Percentiles rank a stretch among this genome's conserved stretches.
phyloP scores from a whole-genome alignment of 768 basidiomycete genomes.

The Austroboletus festivus region DNA sequence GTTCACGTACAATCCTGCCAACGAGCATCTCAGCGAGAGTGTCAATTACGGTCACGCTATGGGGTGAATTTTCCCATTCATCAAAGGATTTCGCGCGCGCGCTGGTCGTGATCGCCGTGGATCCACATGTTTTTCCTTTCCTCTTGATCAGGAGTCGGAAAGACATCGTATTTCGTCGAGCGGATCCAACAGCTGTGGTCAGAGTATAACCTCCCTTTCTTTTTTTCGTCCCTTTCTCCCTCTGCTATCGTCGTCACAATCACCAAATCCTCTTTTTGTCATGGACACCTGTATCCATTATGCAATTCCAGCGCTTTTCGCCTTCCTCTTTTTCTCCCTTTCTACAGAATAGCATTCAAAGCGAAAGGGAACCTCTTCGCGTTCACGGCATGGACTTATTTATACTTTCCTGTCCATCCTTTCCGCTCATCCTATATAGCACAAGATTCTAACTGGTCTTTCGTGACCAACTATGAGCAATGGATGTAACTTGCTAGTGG shows the following conservation, averaged over 20 bases:
- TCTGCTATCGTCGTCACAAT: not conserved
- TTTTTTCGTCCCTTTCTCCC: not conserved
- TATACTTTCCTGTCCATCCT: not conserved
- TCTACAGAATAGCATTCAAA: not conserved
- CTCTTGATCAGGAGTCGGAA: not conserved
- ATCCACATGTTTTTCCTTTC: not conserved
- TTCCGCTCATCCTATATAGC: not conserved
- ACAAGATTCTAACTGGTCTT: not conserved
- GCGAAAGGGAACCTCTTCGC: not conserved
- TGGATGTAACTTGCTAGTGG: too few species aligned
- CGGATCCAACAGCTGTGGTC: too few species aligned
- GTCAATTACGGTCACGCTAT: slow-evolving; percentile 54
- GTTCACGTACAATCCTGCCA: slow-evolving; percentile 86
- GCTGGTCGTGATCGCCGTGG: slow-evolving; percentile 22
- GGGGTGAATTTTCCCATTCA: slow-evolving; percentile 21
- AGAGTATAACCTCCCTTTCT: too few species aligned
- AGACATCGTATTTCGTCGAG: too few species aligned
- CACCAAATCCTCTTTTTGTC: not conserved
- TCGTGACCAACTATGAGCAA: not conserved
- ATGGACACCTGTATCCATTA: slow-evolving; percentile 9
- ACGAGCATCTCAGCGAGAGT: slow-evolving; percentile 83
- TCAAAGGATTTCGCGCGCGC: slow-evolving; percentile 2
- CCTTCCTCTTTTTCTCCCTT: not conserved
- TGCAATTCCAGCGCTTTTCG: not conserved
- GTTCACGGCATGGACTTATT: slow-evolving; percentile 18